Conservation (phyloP, 805 yeast genomes). For the Saturnispora galanensis region DNA sequence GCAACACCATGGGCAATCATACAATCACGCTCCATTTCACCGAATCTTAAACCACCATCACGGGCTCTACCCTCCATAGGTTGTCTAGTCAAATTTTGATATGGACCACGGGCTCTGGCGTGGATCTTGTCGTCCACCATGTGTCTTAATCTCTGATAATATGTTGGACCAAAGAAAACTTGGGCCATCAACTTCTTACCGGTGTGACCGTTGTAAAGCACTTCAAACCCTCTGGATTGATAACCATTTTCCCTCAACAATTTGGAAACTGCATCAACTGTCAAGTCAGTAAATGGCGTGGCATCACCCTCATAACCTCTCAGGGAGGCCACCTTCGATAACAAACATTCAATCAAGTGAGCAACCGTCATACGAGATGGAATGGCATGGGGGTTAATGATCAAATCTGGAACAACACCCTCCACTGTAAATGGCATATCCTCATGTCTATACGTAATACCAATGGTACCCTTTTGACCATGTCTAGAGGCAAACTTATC, state of each 20-base stretch:
- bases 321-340: slow-evolving; percentile 88
- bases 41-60: slow-evolving; percentile 98
- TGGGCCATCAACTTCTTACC: slow-evolving; percentile 98
- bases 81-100: slow-evolving; percentile 94
- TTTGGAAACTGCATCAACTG: slow-evolving; percentile 93
- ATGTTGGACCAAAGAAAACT: slow-evolving; percentile 98
- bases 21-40: slow-evolving; percentile 99
- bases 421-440: slow-evolving; percentile 97
- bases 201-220: slow-evolving; percentile 97
- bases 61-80: slow-evolving; percentile 99
- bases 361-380: slow-evolving; percentile 99
- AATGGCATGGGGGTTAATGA: slow-evolving; percentile 98
- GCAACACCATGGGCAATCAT: slow-evolving; percentile 99
- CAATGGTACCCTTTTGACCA: slow-evolving; percentile 99
- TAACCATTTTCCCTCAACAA: slow-evolving; percentile 91
- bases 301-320: slow-evolving; percentile 99
- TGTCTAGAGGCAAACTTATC: slow-evolving; percentile 99
- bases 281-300: slow-evolving; percentile 96
- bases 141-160: slow-evolving; percentile 96
- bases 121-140: slow-evolving; percentile 99
- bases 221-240: slow-evolving; percentile 97
- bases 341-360: slow-evolving; percentile 94
- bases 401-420: slow-evolving; percentile 95
- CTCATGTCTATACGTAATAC: slow-evolving; percentile 96
- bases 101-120: slow-evolving; percentile 98